Percentiles rank a stretch among this genome's conserved stretches.
Evolutionary conservation across 1,284 basidiomycete genomes (phyloP).

Genomic region (Sanghuangporus sanghuang): DNA sequence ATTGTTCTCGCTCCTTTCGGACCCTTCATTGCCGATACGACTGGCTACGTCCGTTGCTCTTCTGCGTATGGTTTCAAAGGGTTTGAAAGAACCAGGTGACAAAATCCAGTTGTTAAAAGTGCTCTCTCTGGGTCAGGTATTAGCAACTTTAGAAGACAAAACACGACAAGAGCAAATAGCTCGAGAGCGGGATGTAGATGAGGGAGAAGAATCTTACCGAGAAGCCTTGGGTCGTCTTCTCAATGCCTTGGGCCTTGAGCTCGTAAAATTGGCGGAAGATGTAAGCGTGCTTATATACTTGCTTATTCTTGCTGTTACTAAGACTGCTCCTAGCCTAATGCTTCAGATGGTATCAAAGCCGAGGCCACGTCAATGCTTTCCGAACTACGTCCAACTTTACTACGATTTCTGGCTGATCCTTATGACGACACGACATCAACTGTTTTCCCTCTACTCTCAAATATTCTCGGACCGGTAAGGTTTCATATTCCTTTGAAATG

Average conservation of each 20-base stretch:
- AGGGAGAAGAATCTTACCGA: conserved; percentile 81
- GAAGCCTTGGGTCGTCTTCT: conserved; percentile 86
- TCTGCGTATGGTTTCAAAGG: conserved; percentile 83
- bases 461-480: conserved; percentile 69
- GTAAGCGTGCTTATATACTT: conserved; percentile 38
- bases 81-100: conserved; percentile 88
- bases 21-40: conserved; percentile 73
- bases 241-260: conserved; percentile 80
- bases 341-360: conserved; percentile 51
- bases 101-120: conserved; percentile 91
- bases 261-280: conserved; percentile 78
- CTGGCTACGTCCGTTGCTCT: conserved; percentile 80
- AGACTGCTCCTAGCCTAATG: conserved; percentile 44
- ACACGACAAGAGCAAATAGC: conserved; percentile 66
- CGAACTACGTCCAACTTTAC: conserved; percentile 74
- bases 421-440: conserved; percentile 85
- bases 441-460: conserved; percentile 76
- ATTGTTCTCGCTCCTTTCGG: conserved; percentile 83
- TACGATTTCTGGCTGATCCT: conserved; percentile 87
- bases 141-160: conserved; percentile 75
- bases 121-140: conserved; percentile 76
- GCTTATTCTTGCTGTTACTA: conserved; percentile 10
- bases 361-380: conserved; percentile 69
- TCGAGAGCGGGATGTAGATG: conserved; percentile 63
- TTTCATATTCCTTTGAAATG: neutral